Evolutionary conservation across 2,329 filamentous ascomycete species (phyloP), one percentile per base, ranked within the genome.

Genomic region (Fusarium protoensiforme): DNA sequence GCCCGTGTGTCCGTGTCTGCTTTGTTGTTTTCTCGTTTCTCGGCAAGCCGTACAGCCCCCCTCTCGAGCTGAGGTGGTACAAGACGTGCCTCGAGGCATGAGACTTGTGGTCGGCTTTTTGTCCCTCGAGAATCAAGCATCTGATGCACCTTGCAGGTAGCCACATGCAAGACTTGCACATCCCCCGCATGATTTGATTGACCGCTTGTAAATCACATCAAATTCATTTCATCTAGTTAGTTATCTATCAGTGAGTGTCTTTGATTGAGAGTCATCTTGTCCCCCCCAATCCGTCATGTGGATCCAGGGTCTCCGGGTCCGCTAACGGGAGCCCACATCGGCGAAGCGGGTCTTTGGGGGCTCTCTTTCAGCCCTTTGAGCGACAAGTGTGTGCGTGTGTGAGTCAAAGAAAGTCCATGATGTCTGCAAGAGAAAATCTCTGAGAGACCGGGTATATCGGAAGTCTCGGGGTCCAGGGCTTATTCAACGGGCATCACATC

Each of bases 261-360:
- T 29, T 29, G n/a, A 14, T 29, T 48, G 8, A 48, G 43, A 27
- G 33, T 36, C 38, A 43, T 38, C 51, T 54, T 31, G 18, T 33
- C 20, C 41, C 24, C 24, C n/a, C n/a, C n/a, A n/a, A n/a, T n/a
- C n/a, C 59, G 41, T 29, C 41, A 51, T 51, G 59, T 61, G 59
- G 59, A 61, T 61, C 31, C 59, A 61, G 41, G 41, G 41, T 51
- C 41, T 61, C 59, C 59, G 59, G 59, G 59, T 14, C 58, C 29
- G 41, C 41, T 29, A 33, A 36, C 59, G 59, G 41, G 41, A 61
- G 35, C 59, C 59, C 59, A 61, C 59, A 24, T 51, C 59, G 59
- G 59, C 18, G 41, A 27, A 35, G 31, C 41, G 59, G 41, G 41
- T 61, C 31, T 22, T 7, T n/a, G n/a, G n/a, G 22, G 4, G 7